Percentiles rank a stretch among this genome's conserved stretches.
Conservation (phyloP, 108 stramenopile species). For the Nitzschia sp. region DNA sequence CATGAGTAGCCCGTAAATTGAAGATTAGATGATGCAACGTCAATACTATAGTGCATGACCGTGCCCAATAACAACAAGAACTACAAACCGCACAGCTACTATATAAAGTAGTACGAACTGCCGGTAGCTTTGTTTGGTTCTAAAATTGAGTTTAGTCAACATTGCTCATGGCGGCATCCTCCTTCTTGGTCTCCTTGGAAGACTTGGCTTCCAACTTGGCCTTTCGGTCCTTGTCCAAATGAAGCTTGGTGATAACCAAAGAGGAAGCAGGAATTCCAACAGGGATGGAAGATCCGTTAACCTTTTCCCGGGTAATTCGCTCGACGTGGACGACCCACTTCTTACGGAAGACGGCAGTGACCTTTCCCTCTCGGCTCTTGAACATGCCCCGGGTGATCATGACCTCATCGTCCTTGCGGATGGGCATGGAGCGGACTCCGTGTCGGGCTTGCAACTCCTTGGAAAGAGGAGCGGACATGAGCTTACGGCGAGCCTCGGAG, state of each 20-base stretch:
- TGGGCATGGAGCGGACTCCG: conserved; percentile 96
- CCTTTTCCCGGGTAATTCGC: conserved; percentile 96
- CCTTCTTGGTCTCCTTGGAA: conserved; percentile 60
- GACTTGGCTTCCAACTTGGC: conserved; percentile 94
- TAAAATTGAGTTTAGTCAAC: conserved; percentile 79
- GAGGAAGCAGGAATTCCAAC: conserved; percentile 96
- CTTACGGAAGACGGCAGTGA: conserved; percentile 92
- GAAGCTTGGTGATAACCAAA: conserved; percentile 96
- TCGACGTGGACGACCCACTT: conserved; percentile 99
- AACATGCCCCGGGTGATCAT: conserved; percentile 91
- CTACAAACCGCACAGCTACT: no score
- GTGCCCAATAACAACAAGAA: no score
- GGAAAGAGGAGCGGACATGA: conserved; percentile 95
- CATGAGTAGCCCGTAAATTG: no score
- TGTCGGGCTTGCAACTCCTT: conserved; percentile 98
- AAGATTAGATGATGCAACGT: no score
- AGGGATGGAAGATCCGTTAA: conserved; percentile 87
- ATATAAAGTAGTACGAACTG: no score
- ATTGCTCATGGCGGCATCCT: conserved; percentile 92
- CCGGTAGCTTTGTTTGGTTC: no score
- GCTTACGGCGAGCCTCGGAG: conserved; percentile 86
- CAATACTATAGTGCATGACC: no score
- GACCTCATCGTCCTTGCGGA: conserved; percentile 99
- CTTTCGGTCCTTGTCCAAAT: conserved; percentile 99
- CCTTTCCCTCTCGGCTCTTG: conserved; percentile 99